phyloP scores from a whole-genome alignment of 345 rosid species.

The Eucalyptus virginea region DNA sequence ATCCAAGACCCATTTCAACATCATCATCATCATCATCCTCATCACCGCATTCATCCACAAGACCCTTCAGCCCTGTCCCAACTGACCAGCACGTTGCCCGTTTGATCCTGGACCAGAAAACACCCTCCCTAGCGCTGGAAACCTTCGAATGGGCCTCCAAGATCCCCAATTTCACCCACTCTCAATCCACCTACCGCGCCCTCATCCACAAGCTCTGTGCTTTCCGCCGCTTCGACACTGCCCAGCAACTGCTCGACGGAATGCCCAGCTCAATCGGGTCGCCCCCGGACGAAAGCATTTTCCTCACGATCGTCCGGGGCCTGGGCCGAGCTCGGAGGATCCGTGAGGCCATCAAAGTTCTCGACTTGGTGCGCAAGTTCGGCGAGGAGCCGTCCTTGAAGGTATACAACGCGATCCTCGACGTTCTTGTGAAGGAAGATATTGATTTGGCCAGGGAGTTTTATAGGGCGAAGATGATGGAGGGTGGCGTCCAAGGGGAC shows the following conservation, averaged over 20 bases:
- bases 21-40: background rate
- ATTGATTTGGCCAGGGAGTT: slow-evolving; percentile 80
- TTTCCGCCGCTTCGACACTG: slow-evolving; percentile 52
- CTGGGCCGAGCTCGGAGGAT: slow-evolving; percentile 54
- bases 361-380: slow-evolving; percentile 40
- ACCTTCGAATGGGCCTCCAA: slow-evolving; percentile 76
- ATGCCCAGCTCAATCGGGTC: slow-evolving; percentile 53
- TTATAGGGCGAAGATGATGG: slow-evolving; percentile 72
- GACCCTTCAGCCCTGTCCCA: slow-evolving; percentile 13
- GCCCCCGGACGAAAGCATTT: slow-evolving; percentile 58
- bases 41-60: slow-evolving; percentile 4
- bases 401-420: slow-evolving; percentile 56
- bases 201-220: slow-evolving; percentile 42
- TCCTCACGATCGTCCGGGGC: slow-evolving; percentile 56
- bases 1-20: slow-evolving; percentile 3
- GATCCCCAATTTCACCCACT: slow-evolving; percentile 50
- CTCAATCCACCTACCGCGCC: slow-evolving; percentile 78
- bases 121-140: slow-evolving; percentile 43
- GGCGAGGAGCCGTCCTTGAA: slow-evolving; percentile 47
- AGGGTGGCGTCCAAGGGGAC: slow-evolving; percentile 54
- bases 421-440: slow-evolving; percentile 74
- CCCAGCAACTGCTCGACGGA: slow-evolving; percentile 79
- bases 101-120: slow-evolving; percentile 64
- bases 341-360: slow-evolving; percentile 33
- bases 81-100: slow-evolving; percentile 46